Base-by-base conservation (phyloP, 2,329 filamentous ascomycete genomes). In the Lojkania enalia region DNA sequence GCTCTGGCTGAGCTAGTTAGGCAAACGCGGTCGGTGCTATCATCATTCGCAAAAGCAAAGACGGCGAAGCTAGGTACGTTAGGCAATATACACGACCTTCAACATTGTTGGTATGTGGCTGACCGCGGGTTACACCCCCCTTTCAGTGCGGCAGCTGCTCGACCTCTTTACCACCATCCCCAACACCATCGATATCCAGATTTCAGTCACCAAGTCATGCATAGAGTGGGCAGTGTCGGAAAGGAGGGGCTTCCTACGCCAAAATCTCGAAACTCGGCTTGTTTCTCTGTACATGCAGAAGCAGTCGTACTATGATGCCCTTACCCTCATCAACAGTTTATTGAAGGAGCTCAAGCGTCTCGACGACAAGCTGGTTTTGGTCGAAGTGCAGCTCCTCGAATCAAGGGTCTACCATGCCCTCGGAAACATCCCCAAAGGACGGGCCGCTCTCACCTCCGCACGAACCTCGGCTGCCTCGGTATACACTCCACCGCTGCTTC, bases 141-240 rank as follows among this genome's bases (percentile, higher is more conserved):
- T n/a, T 25, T 52, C 58, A 96, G 94, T 99, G 60, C 92, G 94
- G 61, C 90, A 96, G 75, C 84, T 99, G 19, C 87, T 99, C 71
- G 94, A 99, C 72, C 85, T 96, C 71, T 94, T 97, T 79, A 84
- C 88, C 63, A 83, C 87, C 64, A 96, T 97, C 61, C 94, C 95
- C 64, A 87, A 96, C 74, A 94, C 90, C 61, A 87, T 87, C 77
- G 94, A 99, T 70, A 88, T 86, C 68, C 94, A 99, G 77, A 90
- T 96, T 71, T 77, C 85, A 70, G 90, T 96, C 63, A 99, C 94
- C 66, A 96, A 96, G 75, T 96, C 94, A 74, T 97, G 90, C 77
- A 99, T 99, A 84, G 92, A 97, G 76, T 99, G 94, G 94, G 94
- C 94, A 37, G 89, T 92, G 42, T 88, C 89, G 40, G 90, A 97